These are phyloP conservation scores for Cynanchum wilfordii DNA, from an alignment of 257 asterid genomes.

Conservation along the genomic window DNA sequence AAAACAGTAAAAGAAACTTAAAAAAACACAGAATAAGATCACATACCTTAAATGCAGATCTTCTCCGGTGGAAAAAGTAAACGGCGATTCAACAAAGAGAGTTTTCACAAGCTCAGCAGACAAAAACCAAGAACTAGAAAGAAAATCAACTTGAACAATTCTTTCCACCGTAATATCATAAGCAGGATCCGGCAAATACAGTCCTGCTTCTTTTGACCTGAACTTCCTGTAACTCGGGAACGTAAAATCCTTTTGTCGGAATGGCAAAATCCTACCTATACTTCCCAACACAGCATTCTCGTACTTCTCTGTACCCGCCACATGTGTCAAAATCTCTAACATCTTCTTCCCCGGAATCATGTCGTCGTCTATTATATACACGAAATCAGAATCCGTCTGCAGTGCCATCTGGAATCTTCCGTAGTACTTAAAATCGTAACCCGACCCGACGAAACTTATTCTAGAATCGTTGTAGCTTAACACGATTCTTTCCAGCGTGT, in stretches of 20 bases:
- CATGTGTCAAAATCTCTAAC: conserved; percentile 76
- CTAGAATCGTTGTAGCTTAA: conserved; percentile 60
- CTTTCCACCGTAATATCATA: conserved; percentile 64
- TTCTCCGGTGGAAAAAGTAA: conserved; percentile 90
- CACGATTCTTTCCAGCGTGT: conserved; percentile 47
- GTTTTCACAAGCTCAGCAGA: conserved; percentile 85
- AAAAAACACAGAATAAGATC: background rate
- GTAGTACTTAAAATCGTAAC: conserved; percentile 86
- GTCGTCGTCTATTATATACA: conserved; percentile 80
- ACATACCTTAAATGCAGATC: conserved; percentile 84
- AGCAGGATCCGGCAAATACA: conserved; percentile 95
- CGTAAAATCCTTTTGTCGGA: conserved; percentile 66
- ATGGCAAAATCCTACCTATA: conserved; percentile 90
- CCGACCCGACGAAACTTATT: conserved; percentile 71
- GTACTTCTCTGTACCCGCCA: conserved; percentile 85
- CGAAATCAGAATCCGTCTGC: conserved; percentile 80
- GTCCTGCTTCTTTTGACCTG: conserved; percentile 84
- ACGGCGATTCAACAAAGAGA: conserved; percentile 76
- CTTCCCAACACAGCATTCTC: conserved; percentile 82
- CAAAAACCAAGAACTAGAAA: conserved; percentile 91
- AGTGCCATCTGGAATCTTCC: conserved; percentile 93
- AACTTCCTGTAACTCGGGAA: conserved; percentile 90
- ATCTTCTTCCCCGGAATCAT: conserved; percentile 89
- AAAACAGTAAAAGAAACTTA: background rate
- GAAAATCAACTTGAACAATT: conserved; percentile 89